phyloP scores from a whole-genome alignment of 2,329 filamentous ascomycete genomes.

The Bisporella sp. region DNA sequence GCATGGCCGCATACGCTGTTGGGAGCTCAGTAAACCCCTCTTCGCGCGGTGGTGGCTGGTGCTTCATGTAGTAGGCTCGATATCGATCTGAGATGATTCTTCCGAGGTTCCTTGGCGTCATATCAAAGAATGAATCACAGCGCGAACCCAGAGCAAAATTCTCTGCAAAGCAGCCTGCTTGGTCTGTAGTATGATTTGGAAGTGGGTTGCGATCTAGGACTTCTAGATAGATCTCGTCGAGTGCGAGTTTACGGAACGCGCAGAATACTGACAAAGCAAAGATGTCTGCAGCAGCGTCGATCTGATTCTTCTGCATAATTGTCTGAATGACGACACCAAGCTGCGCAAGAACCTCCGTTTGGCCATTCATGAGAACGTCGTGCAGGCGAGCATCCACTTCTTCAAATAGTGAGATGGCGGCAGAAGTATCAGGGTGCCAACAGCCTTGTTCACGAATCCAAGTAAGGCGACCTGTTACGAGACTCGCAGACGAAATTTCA shows the following conservation, averaged over 20 bases:
- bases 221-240: conserved; percentile 57
- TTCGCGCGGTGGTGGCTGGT: conserved; percentile 19
- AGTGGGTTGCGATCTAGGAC: conserved; percentile 54
- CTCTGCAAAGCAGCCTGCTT: conserved; percentile 57
- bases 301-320: conserved; percentile 6
- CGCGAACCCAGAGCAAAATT: conserved; percentile 56
- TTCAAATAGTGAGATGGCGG: conserved; percentile 32
- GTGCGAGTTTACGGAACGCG: conserved; percentile 45
- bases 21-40: conserved; percentile 5
- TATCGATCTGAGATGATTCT: conserved; percentile 33
- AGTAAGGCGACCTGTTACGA: conserved; percentile 31
- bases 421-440: conserved; percentile 26
- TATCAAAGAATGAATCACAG: conserved; percentile 55
- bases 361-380: conserved; percentile 13
- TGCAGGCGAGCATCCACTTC: conserved; percentile 26
- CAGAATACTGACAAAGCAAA: conserved; percentile 51
- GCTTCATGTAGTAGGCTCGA: conserved; percentile 35
- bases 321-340: conserved; percentile 1
- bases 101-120: conserved; percentile 41
- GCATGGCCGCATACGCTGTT: conserved; percentile 41
- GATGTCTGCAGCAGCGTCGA: conserved; percentile 45
- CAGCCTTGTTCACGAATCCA: conserved; percentile 36
- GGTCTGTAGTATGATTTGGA: conserved; percentile 52
- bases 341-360: conserved; percentile 1
- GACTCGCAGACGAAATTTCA: conserved; percentile 27